A percentile compares a stretch with the other conserved stretches of the same genome.
These are phyloP conservation scores for Ganoderma sinense DNA, from an alignment of 1,284 basidiomycete genomes.

Conservation along the genomic window DNA sequence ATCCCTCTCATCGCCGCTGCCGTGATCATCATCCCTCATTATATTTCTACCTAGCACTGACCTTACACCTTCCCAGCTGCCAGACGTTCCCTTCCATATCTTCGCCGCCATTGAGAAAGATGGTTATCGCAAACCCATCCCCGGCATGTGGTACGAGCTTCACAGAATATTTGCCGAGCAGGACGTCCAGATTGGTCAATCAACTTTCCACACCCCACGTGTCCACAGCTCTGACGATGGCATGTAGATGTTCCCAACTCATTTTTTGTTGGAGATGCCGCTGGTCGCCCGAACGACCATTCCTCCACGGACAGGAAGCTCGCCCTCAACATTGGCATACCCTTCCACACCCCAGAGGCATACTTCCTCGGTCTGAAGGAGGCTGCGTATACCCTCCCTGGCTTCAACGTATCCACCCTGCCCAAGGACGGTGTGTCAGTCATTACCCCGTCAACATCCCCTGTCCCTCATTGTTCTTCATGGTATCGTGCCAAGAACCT, in stretches of 20 bases:
- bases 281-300: conserved; percentile 80
- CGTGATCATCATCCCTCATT: conserved; percentile 50
- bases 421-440: conserved; percentile 46
- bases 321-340: conserved; percentile 78
- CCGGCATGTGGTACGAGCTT: conserved; percentile 86
- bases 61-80: conserved; percentile 54
- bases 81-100: conserved; percentile 79
- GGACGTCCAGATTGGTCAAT: conserved; percentile 71
- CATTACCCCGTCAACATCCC: background rate
- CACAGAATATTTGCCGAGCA: conserved; percentile 65
- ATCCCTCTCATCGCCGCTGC: conserved; percentile 71
- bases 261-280: conserved; percentile 92
- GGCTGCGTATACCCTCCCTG: conserved; percentile 55
- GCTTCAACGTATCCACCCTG: conserved; percentile 66
- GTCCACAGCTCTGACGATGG: background rate
- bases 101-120: conserved; percentile 84
- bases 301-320: conserved; percentile 87
- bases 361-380: conserved; percentile 75
- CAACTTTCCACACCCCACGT: background rate
- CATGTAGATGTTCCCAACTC: conserved; percentile 68
- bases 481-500: conserved; percentile 51
- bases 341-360: conserved; percentile 80
- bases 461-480: background rate
- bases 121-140: conserved; percentile 87
- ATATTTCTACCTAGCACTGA: background rate